These are phyloP conservation scores for Plantago elongata DNA, from an alignment of 257 asterid species.

Conservation along the genomic window DNA sequence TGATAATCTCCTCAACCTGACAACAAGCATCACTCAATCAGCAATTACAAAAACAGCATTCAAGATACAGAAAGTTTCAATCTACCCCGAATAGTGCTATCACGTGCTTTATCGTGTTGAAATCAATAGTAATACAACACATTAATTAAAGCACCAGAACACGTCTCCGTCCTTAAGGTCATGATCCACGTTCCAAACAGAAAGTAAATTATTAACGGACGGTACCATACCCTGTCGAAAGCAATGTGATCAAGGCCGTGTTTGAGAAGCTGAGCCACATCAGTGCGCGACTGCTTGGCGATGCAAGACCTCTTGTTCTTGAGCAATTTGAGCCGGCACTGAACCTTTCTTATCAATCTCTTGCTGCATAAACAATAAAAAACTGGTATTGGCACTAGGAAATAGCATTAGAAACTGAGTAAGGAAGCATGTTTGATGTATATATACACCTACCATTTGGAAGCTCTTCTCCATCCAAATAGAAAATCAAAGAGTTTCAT, in stretches of 20 bases:
- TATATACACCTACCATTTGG: conserved; percentile 52
- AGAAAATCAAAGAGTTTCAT: conserved; percentile 45
- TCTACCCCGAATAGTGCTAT: too few relatives aligned
- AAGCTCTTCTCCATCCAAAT: conserved; percentile 87
- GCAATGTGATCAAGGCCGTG: conserved; percentile 52
- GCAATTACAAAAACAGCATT: too few relatives aligned
- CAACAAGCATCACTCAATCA: background rate
- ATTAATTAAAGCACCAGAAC: too few relatives aligned
- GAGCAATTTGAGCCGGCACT: conserved; percentile 56
- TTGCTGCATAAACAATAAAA: conserved; percentile 37
- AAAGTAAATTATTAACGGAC: too few relatives aligned
- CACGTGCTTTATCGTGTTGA: too few relatives aligned
- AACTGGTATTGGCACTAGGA: background rate
- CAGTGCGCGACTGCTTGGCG: conserved; percentile 48
- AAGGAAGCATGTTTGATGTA: background rate
- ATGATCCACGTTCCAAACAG: too few relatives aligned
- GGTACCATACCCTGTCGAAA: conserved; percentile 42
- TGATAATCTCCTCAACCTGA: conserved; percentile 70
- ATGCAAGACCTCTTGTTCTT: conserved; percentile 61
- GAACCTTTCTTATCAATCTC: conserved; percentile 52
- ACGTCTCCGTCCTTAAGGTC: too few relatives aligned
- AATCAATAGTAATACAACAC: too few relatives aligned
- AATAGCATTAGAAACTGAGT: background rate
- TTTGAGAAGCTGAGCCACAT: conserved; percentile 59
- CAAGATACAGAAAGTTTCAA: too few relatives aligned